A percentile compares a stretch with the other conserved stretches of the same genome.
phyloP scores from a whole-genome alignment of 2,329 filamentous ascomycete genomes.

The Verticillium tricorpus region DNA sequence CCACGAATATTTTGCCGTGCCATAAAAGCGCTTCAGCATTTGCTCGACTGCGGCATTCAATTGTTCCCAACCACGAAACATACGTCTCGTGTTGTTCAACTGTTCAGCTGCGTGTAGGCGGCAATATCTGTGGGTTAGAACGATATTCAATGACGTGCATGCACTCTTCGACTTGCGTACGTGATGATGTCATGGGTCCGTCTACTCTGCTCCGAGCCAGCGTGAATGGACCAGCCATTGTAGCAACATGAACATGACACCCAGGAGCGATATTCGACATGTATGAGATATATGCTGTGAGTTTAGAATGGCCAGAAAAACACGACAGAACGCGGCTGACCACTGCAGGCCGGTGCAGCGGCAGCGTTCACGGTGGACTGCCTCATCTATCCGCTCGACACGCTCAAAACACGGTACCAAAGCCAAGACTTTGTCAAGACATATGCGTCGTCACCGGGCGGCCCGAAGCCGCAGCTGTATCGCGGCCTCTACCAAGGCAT shows the following conservation, averaged over 20 bases:
- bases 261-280: not conserved
- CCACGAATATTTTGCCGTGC: no score
- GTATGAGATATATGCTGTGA: slow-evolving; percentile 14
- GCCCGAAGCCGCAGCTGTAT: slow-evolving; percentile 54
- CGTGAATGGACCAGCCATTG: not conserved
- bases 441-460: slow-evolving; percentile 54
- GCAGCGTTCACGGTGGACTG: slow-evolving; percentile 85
- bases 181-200: not conserved
- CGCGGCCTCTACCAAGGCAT: slow-evolving; percentile 82
- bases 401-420: slow-evolving; percentile 81
- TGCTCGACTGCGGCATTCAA: no score
- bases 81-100: no score
- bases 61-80: no score
- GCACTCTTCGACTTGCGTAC: not conserved
- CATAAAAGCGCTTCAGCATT: no score
- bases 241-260: not conserved
- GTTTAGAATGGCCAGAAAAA: not conserved
- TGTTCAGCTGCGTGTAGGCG: no score
- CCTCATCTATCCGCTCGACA: slow-evolving; percentile 83
- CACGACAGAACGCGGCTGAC: not conserved
- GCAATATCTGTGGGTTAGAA: no score
- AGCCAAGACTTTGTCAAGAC: slow-evolving; percentile 68
- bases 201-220: not conserved
- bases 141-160: no score
- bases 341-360: slow-evolving; percentile 67